A percentile compares a stretch with the other conserved stretches of the same genome.
Conservation (phyloP, 495 filamentous ascomycete genomes). For the Aspergillus ellipticus region DNA sequence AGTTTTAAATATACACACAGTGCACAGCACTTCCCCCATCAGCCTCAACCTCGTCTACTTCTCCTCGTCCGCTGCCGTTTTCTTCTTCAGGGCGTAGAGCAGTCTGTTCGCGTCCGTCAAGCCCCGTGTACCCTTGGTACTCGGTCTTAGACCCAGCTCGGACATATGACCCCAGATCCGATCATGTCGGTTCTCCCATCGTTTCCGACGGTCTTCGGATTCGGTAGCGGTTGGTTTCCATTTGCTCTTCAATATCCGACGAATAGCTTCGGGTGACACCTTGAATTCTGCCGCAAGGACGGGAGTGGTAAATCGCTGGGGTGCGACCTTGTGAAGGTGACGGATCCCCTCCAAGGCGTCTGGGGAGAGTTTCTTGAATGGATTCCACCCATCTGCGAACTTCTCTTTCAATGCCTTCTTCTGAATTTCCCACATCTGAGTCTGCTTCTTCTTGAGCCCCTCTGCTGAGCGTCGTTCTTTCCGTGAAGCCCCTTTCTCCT, state of each 20-base stretch:
- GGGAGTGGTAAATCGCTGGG: slow-evolving; percentile 68
- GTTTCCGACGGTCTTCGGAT: slow-evolving; percentile 51
- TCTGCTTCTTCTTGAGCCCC: slow-evolving; percentile 27
- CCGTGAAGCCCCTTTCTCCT: slow-evolving; percentile 7
- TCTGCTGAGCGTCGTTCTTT: slow-evolving; percentile 8
- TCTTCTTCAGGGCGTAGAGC: slow-evolving; percentile 18
- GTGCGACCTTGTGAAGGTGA: slow-evolving; percentile 68
- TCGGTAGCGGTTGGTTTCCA: slow-evolving; percentile 71
- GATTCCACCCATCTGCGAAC: slow-evolving; percentile 73
- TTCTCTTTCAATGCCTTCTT: slow-evolving; percentile 67
- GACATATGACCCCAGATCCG: slow-evolving; percentile 71
- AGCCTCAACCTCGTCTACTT: neutral
- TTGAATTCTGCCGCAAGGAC: slow-evolving; percentile 76
- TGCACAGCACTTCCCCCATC: neutral
- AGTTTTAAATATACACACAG: neutral
- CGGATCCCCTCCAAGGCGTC: slow-evolving; percentile 86
- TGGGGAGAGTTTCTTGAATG: slow-evolving; percentile 81
- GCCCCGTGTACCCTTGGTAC: slow-evolving; percentile 22
- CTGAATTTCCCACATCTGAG: slow-evolving; percentile 65
- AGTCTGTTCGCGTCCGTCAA: slow-evolving; percentile 26
- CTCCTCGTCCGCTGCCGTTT: neutral
- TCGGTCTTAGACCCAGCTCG: slow-evolving; percentile 62
- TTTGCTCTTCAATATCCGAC: slow-evolving; percentile 78
- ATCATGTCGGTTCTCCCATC: slow-evolving; percentile 79
- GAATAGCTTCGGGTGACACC: slow-evolving; percentile 79